Percentiles rank a stretch among this genome's conserved stretches.
These are phyloP conservation scores for Amanita subjunquillea DNA, from an alignment of 768 basidiomycete species.

Conservation along the genomic window DNA sequence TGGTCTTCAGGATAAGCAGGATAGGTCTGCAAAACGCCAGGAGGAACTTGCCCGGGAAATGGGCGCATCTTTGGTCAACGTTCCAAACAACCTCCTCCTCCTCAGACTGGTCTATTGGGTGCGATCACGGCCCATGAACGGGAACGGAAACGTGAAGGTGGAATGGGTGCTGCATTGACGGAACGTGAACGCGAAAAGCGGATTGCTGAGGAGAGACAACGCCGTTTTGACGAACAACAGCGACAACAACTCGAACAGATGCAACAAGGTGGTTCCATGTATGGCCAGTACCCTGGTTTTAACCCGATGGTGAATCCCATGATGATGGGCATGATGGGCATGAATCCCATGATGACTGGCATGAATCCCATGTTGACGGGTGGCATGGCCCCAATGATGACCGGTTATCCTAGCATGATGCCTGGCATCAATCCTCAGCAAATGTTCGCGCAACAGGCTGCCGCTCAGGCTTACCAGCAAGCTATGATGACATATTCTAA, in stretches of 20 bases:
- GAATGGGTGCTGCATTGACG: constrained; percentile 88
- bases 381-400: constrained; percentile 28
- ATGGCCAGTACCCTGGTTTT: constrained; percentile 42
- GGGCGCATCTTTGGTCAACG: constrained; percentile 88
- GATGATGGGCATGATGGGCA: constrained; percentile 31
- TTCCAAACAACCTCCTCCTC: constrained; percentile 94
- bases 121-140: constrained; percentile 94
- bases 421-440: constrained; percentile 58
- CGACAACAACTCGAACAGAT: constrained; percentile 86
- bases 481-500: constrained; percentile 77
- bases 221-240: constrained; percentile 87
- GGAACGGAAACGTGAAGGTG: constrained; percentile 90
- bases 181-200: constrained; percentile 93
- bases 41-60: constrained; percentile 89
- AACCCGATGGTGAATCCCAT: constrained; percentile 71
- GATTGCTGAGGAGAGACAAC: constrained; percentile 83
- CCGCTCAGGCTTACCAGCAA: constrained; percentile 81
- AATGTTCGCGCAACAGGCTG: constrained; percentile 79
- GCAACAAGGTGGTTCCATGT: constrained; percentile 70
- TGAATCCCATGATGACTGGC: constrained; percentile 22
- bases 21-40: constrained; percentile 90
- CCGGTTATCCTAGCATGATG: constrained; percentile 54
- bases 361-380: constrained; percentile 39
- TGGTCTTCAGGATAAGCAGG: constrained; percentile 91
- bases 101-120: constrained; percentile 90